A percentile compares a stretch with the other conserved stretches of the same genome.
These are phyloP conservation scores for Lepidium didymum DNA, from an alignment of 345 rosid species.

Conservation along the genomic window DNA sequence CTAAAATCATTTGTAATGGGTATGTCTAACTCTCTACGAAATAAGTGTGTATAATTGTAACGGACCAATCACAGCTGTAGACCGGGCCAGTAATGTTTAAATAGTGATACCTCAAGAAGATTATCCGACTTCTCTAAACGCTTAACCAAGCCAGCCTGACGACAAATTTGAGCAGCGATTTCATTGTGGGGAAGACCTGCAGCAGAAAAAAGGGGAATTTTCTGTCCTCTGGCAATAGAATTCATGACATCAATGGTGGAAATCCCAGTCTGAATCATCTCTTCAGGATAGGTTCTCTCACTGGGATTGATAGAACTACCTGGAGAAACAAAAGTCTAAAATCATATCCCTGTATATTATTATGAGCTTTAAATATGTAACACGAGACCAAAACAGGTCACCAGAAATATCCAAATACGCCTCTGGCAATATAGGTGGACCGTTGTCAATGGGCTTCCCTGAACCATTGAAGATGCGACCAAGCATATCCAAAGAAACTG, in stretches of 20 bases:
- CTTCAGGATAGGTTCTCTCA: slow-evolving; percentile 93
- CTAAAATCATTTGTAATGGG: not conserved
- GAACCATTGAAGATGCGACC: slow-evolving; percentile 96
- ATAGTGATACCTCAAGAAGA: slow-evolving; percentile 58
- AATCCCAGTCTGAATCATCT: slow-evolving; percentile 95
- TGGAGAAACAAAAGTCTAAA: slow-evolving; percentile 19
- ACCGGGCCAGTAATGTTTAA: not conserved
- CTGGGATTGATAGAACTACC: slow-evolving; percentile 95
- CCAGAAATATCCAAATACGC: slow-evolving; percentile 95
- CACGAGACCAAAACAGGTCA: slow-evolving; percentile 17
- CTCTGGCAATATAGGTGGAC: slow-evolving; percentile 91
- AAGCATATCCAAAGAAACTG: slow-evolving; percentile 93
- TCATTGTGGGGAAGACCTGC: slow-evolving; percentile 98
- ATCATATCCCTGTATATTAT: not conserved
- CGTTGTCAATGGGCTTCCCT: slow-evolving; percentile 94
- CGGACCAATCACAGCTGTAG: not conserved
- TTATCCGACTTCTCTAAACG: slow-evolving; percentile 74
- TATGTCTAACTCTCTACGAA: not conserved
- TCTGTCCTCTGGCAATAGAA: slow-evolving; percentile 92
- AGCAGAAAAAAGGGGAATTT: slow-evolving; percentile 92
- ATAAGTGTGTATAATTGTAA: not conserved
- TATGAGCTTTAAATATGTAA: not conserved
- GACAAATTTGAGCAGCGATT: slow-evolving; percentile 97
- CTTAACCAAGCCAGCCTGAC: slow-evolving; percentile 95
- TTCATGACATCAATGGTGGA: slow-evolving; percentile 96